These are phyloP conservation scores for Lachnellula willkommii DNA, from an alignment of 2,329 filamentous ascomycete species.

Conservation along the genomic window DNA sequence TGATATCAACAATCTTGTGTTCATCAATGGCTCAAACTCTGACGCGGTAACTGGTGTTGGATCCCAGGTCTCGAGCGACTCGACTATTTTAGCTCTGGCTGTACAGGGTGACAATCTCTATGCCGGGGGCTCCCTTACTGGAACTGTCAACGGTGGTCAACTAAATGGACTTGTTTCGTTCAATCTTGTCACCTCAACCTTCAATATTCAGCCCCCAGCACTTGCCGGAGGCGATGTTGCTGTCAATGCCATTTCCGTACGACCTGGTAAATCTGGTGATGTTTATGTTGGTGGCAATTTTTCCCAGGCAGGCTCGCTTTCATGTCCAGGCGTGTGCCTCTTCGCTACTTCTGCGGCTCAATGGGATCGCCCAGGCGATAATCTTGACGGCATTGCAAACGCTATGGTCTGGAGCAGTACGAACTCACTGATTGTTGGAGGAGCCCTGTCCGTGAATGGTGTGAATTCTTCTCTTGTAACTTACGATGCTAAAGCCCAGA, in stretches of 20 bases:
- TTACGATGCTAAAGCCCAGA: conserved; percentile 63
- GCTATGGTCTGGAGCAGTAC: conserved; percentile 71
- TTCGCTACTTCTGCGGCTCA: conserved; percentile 66
- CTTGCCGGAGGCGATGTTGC: conserved; percentile 64
- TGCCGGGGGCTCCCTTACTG: conserved; percentile 75
- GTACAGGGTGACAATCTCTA: conserved; percentile 65
- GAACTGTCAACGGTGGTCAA: conserved; percentile 55
- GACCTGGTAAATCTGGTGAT: conserved; percentile 58
- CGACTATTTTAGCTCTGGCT: conserved; percentile 69
- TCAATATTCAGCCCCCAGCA: conserved; percentile 67
- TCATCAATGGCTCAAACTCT: conserved; percentile 71
- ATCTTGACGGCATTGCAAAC: conserved; percentile 64
- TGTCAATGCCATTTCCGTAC: conserved; percentile 71
- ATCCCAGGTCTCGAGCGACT: conserved; percentile 60
- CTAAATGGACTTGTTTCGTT: conserved; percentile 76
- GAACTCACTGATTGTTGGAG: conserved; percentile 69
- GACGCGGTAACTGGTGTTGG: conserved; percentile 65
- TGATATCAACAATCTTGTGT: conserved; percentile 69
- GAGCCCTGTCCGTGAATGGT: conserved; percentile 64
- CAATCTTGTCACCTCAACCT: conserved; percentile 61
- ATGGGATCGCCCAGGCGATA: conserved; percentile 75
- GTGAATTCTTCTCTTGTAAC: conserved; percentile 63
- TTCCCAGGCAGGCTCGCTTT: conserved; percentile 72
- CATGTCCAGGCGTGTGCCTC: conserved; percentile 75
- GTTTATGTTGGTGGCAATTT: conserved; percentile 87